Base-by-base conservation (phyloP, 2,329 filamentous ascomycete species). In the Cladosporium sp. region DNA sequence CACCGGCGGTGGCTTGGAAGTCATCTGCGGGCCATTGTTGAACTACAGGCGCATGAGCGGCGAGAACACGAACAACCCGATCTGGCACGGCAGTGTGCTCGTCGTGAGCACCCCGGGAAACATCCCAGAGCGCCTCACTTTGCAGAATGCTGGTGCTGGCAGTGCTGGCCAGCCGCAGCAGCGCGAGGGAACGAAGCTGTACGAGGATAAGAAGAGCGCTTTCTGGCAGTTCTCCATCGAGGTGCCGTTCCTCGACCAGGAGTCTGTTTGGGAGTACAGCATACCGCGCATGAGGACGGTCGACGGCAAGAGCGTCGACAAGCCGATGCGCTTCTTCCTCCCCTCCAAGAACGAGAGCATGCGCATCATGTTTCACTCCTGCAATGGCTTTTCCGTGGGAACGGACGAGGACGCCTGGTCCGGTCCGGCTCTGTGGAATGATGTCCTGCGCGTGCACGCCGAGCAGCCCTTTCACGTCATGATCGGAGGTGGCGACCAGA, bases 401-500 rank as follows among this genome's bases (percentile, higher is more conserved):
- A 84, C 82, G 0, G 80, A 85, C 56, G 75, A 81, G 61, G 75
- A 83, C 18, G 76, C 76, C 9, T 85, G 81, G 80, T 74, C 76
- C 30, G 82, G 82, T 1, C 64, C 64, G 17, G 79, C 75, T 19
- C 68, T 85, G 24, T 85, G 82, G 82, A 80, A 84, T 56, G 82
- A 85, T 55, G 82, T 84, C 27, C 63, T 84, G 50, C 77, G 82
- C 40, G 70, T 80, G 52, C 82, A 85, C 59, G 74, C 74, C 58
- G 64, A 78, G 63, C 74, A 74, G 56, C 80, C 82, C 7, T 83
- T 85, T 65, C 80, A 83, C 61, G 78, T 83, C 57, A 88, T 85
- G 84, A 80, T 96, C 55, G 92, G 92, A 47, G 92, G 92, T 51
- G 92, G 92, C 53, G 92, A 97, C 64, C 92, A 96, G 70, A 83